phyloP scores from a whole-genome alignment of 345 rosid genomes.

The Turritis glabra region DNA sequence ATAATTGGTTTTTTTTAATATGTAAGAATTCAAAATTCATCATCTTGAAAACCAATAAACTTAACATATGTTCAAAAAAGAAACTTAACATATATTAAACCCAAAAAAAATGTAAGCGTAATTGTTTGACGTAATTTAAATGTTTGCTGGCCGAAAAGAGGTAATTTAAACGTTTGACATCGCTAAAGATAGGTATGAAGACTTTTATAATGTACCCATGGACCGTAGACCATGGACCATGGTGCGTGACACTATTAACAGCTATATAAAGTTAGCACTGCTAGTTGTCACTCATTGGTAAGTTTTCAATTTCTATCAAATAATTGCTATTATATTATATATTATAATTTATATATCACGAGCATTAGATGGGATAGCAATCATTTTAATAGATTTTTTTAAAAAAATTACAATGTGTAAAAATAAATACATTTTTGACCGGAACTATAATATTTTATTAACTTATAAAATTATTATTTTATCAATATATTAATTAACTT shows the following conservation, averaged over 20 bases:
- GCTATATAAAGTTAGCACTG: background rate
- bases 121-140: background rate
- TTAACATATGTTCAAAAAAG: background rate
- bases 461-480: too few relatives aligned
- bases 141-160: background rate
- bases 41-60: background rate
- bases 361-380: too few relatives aligned
- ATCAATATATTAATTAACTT: too few relatives aligned
- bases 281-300: background rate
- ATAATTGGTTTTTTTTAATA: background rate
- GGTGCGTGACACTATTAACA: constrained; percentile 22
- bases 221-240: constrained; percentile 2
- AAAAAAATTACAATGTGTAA: too few relatives aligned
- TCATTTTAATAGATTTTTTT: too few relatives aligned
- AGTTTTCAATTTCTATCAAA: background rate
- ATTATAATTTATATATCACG: too few relatives aligned
- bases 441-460: too few relatives aligned
- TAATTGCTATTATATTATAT: background rate
- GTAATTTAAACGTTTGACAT: constrained; percentile 5
- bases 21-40: too few relatives aligned
- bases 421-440: too few relatives aligned
- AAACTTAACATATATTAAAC: background rate
- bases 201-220: constrained; percentile 5
- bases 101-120: background rate
- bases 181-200: constrained; percentile 4